These are phyloP conservation scores for Leccinum subtestaceum DNA, from an alignment of 768 basidiomycete genomes.

Conservation along the genomic window DNA sequence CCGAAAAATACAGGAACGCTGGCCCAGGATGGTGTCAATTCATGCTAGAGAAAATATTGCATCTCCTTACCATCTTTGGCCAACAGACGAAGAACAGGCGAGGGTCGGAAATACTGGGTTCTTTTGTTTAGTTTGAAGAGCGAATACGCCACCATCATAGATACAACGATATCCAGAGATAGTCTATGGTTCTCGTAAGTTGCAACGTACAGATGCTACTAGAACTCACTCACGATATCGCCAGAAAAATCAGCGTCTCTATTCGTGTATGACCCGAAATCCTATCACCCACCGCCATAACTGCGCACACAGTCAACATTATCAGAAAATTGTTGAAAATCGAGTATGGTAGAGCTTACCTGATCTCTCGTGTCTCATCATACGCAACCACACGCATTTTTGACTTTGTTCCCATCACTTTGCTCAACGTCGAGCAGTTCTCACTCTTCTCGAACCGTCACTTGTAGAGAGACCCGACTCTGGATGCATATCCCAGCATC, in stretches of 20 bases:
- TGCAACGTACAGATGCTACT: too few species aligned
- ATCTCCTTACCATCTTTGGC: constrained; percentile 10
- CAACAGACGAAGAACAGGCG: not conserved
- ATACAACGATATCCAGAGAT: not conserved
- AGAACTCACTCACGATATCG: constrained; percentile 1
- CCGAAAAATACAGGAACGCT: constrained; percentile 1
- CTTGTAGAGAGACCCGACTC: not conserved
- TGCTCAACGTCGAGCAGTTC: not conserved
- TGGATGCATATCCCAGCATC: not conserved
- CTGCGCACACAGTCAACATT: not conserved
- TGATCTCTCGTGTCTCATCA: not conserved
- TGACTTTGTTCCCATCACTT: not conserved
- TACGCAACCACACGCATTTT: not conserved
- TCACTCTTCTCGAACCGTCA: not conserved
- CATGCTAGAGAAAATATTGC: not conserved
- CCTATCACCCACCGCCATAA: not conserved
- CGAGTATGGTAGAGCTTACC: not conserved
- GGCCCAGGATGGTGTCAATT: not conserved
- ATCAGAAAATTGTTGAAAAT: not conserved
- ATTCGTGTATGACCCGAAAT: not conserved
- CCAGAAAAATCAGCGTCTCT: not conserved
- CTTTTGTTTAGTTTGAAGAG: not conserved
- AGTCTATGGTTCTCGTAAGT: not conserved
- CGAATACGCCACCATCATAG: constrained; percentile 2
- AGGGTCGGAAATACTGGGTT: not conserved